Conservation (phyloP, 2,329 filamentous ascomycete genomes). For the Alternaria sp. region DNA sequence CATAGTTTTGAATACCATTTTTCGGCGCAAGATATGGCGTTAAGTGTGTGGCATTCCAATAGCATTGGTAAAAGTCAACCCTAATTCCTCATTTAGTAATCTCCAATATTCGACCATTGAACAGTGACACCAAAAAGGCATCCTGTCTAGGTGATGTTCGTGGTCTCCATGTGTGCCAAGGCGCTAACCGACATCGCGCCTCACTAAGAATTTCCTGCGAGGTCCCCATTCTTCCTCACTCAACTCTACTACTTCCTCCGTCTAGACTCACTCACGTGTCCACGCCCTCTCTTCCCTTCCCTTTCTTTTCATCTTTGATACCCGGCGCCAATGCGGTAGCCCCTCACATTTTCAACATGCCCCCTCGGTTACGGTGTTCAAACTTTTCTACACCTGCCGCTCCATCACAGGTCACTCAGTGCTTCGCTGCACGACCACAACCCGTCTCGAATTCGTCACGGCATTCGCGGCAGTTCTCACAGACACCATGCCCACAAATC, state of each 20-base stretch:
- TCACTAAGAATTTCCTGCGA: constrained; percentile 18
- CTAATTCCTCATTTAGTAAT: not conserved
- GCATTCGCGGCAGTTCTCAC: constrained; percentile 47
- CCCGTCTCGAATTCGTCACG: constrained; percentile 32
- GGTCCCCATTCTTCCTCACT: constrained; percentile 9
- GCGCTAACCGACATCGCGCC: constrained; percentile 5
- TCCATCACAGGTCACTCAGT: constrained; percentile 24
- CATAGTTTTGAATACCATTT: constrained; percentile 12
- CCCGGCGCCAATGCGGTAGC: constrained; percentile 41
- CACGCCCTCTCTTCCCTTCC: constrained; percentile 11
- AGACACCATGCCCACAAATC: constrained; percentile 48
- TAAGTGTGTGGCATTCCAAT: constrained; percentile 3
- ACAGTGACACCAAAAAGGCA: not conserved
- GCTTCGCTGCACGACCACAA: constrained; percentile 33
- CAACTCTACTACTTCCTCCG: constrained; percentile 16
- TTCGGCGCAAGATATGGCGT: constrained; percentile 20
- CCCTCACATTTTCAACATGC: constrained; percentile 35
- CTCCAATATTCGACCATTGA: not conserved
- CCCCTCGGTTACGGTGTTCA: constrained; percentile 45
- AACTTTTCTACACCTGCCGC: constrained; percentile 34
- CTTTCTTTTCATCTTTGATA: constrained; percentile 10
- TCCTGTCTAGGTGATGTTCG: not conserved
- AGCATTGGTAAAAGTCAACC: constrained; percentile 28
- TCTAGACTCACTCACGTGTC: constrained; percentile 16
- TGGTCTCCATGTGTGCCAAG: constrained; percentile 2